Evolutionary conservation across 805 yeast species (phyloP), one percentile per base, ranked within the genome.

Genomic region (Hyphopichia homilentoma): DNA sequence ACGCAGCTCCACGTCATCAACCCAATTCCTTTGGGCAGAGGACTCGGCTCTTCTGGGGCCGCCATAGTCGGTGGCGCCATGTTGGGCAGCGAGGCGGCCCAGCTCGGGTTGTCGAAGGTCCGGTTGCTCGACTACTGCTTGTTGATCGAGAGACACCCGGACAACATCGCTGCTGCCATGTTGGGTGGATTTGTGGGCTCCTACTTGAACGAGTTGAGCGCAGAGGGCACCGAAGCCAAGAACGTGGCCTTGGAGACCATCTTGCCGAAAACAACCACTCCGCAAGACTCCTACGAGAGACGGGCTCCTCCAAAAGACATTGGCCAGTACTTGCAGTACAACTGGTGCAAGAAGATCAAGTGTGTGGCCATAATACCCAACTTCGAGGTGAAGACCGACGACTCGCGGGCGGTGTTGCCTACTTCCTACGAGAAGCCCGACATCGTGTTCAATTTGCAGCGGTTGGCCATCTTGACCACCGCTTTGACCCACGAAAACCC

Each of bases 161-260:
- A 93, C 62, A 93, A 93, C 59, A 89, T 93, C 51, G 87, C 96
- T 8, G 98, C 98, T 20, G 96, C 98, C 22, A 87, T 93, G 96
- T 83, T 89, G 81, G 98, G 98, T 39, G 97, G 98, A 1, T 93
- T 93, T 58, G 96, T 89, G 25, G 98, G 98, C 27, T 87, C 96
- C 4, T 93, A 84, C 59, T 72, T 93, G 52, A 77, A 95, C 49
- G 94, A 85, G 41, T 65, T 93, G 38, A 68, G 79, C 21, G 78
- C 80, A 3, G 73, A 76, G 25, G 97, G 89, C 44, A 70, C 73
- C 43, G 79, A 71, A 38, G 75, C 84, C 33, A 83, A 84, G 43
- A 88, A 82, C 54, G 84, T 87, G 34, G 96, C 97, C 25, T 67
- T 93, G 35, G 79, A 84, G 34, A 84, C 82, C 46, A 88, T 93